Evolutionary conservation across 2,329 filamentous ascomycete genomes (phyloP).

Genomic region (Sclerotinia minor): DNA sequence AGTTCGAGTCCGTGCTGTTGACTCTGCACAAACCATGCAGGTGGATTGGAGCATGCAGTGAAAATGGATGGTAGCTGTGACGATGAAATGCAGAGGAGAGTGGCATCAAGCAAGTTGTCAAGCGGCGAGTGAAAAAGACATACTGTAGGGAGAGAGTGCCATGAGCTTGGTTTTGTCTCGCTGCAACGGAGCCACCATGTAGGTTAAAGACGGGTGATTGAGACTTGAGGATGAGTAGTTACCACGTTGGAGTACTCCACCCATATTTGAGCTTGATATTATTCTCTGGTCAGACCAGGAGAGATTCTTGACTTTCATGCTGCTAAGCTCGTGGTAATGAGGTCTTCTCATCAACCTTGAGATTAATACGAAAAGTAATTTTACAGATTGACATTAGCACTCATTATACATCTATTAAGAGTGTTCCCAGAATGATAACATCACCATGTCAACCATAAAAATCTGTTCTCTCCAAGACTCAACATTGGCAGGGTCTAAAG

Average conservation of each 20-base stretch:
- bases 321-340: not conserved
- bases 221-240: not conserved
- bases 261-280: not conserved
- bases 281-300: slow-evolving; percentile 18
- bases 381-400: not conserved
- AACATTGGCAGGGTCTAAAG: not conserved
- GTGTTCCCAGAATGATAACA: slow-evolving; percentile 2
- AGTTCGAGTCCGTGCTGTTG: slow-evolving; percentile 1
- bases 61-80: not conserved
- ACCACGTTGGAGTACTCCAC: not conserved
- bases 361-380: not conserved
- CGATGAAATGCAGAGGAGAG: not conserved
- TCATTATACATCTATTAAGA: slow-evolving; percentile 2
- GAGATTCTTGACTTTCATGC: not conserved
- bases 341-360: not conserved
- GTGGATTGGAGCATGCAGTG: slow-evolving; percentile 3
- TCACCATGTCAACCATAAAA: slow-evolving; percentile 15
- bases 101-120: not conserved
- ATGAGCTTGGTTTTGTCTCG: not conserved
- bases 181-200: not conserved
- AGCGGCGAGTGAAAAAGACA: not conserved
- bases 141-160: not conserved
- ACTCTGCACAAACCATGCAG: slow-evolving; percentile 19
- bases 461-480: not conserved
- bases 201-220: not conserved